Percentiles rank a stretch among this genome's conserved stretches.
These are phyloP conservation scores for Hymenoscyphus fraxineus DNA, from an alignment of 2,329 filamentous ascomycete species.

Conservation along the genomic window DNA sequence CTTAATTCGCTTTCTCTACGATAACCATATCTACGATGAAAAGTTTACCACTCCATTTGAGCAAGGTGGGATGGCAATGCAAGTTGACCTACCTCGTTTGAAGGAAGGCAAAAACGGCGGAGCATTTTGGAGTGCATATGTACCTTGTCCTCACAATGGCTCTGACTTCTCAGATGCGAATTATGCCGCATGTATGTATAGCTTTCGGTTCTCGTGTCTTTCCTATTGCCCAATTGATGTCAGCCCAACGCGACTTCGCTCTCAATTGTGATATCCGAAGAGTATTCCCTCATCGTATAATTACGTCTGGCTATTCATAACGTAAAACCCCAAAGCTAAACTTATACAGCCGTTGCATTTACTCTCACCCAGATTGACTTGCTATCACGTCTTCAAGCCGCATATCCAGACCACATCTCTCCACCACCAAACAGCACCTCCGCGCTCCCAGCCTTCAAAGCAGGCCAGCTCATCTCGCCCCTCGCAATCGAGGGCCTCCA, in stretches of 20 bases:
- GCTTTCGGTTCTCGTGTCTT: background rate
- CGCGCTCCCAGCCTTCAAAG: conserved; percentile 58
- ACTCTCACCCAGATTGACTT: conserved; percentile 76
- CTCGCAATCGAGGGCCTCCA: conserved; percentile 84
- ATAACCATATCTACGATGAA: conserved; percentile 73
- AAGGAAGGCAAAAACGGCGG: conserved; percentile 70
- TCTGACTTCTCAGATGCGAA: conserved; percentile 70
- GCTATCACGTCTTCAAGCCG: conserved; percentile 57
- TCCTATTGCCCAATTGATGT: background rate
- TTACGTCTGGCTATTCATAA: background rate
- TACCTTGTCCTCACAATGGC: conserved; percentile 69
- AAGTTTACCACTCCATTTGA: conserved; percentile 74
- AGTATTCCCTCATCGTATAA: background rate
- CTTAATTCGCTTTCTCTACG: conserved; percentile 59
- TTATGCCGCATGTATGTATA: conserved; percentile 59
- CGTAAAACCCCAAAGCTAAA: conserved; percentile 10
- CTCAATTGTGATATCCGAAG: background rate
- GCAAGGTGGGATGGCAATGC: conserved; percentile 60
- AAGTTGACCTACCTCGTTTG: conserved; percentile 79
- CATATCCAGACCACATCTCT: conserved; percentile 69
- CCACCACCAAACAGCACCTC: conserved; percentile 54
- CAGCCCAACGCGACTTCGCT: background rate
- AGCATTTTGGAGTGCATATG: conserved; percentile 90
- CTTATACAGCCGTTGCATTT: conserved; percentile 51
- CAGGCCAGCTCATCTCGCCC: conserved; percentile 68